Base-by-base conservation (phyloP, 164 flowering plant species). In the Vitis rotundifolia region DNA sequence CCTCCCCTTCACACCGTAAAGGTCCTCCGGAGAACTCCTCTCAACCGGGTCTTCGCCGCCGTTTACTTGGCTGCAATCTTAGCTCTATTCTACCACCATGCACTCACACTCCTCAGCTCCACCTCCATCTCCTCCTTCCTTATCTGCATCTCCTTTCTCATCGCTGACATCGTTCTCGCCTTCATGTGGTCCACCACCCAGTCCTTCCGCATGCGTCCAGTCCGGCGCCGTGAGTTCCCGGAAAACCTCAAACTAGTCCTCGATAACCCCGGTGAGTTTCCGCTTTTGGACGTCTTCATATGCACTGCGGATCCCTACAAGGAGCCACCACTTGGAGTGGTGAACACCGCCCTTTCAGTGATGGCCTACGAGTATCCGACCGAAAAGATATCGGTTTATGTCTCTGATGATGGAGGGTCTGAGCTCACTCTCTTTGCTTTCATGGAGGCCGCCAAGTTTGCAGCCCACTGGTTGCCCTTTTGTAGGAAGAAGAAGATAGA, bases 351-450 rank as follows among this genome's bases (percentile, higher is more conserved):
- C 7, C 29, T 87, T 26, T 87, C 92, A 14, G 80, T 83, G 60
- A 72, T 88, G 90, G 92, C 92, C 14, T 86, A 79, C 54, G 90
- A 88, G 37, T 87, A 85, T 62, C 92, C 90, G 37, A n/a, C 84
- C 3, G 83, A 80, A 60, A 87, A 87, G 81, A 8, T 85, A 9
- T 81, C 89, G 31, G 80, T 87, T 4, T 88, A 88, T 55, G 78
- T 85, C 9, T 88, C 92, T 5, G 92, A 88, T 53, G 90, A 88
- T 28, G 92, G 90, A 2, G 89, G 88, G 18, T 87, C 92, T 52
- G 61, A 75, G 64, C 63, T 85, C 37, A 87, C 89, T 10, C 82
- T 88, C 12, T 87, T 88, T 70, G 92, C 90, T 26, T 70, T 87
- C 63, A 63, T 82, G 81, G 89, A 88, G 71, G 92, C 87, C 26